Base-by-base conservation (phyloP, 495 filamentous ascomycete species). In the Penicillium herquei region DNA sequence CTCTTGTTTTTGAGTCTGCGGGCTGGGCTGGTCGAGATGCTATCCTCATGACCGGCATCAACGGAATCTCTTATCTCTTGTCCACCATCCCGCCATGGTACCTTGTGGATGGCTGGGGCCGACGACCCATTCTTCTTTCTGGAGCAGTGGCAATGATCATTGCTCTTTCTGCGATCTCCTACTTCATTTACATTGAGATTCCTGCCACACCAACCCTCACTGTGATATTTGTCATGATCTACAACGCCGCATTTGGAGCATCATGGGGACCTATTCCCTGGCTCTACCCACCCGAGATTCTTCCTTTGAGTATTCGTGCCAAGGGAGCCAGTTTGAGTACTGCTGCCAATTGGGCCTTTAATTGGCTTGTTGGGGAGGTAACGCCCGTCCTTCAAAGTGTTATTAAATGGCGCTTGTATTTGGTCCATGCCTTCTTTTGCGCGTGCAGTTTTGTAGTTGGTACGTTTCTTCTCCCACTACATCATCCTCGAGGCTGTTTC, bases 201-300 rank as follows among this genome's bases (percentile, higher is more conserved):
- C 59, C 67, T 4, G 78, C 79, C 39, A 97, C 95, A 10, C 90
- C 88, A 7, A 87, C 78, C 5, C 73, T 96, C 62, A 95, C 96
- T 11, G 95, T 98, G 44, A 70, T 96, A 17, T 90, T 96, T 67
- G 94, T 98, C 56, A 96, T 98, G 86, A 87, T 96, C 45, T 98
- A 98, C 75, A 98, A 98, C 67, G 94, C 94, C 12, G 88, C 95
- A 14, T 98, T 98, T 66, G 94, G 94, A 31, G 94, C 92, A 54
- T 97, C 93, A n/a, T 98, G 95, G 95, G 94, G 94, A 32, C 94
- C 94, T 3, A 92, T 98, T 50, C 94, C 94, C 0, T 98, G 94
- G 94, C 81, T 98, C 10, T 98, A 98, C 67, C 94, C 95, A 3
- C 94, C 94, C 7, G 94, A 98, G 78, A 98, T 98, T 66, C 76